These are phyloP conservation scores for Pichia cabralensis DNA, from an alignment of 805 yeast genomes.

Conservation along the genomic window DNA sequence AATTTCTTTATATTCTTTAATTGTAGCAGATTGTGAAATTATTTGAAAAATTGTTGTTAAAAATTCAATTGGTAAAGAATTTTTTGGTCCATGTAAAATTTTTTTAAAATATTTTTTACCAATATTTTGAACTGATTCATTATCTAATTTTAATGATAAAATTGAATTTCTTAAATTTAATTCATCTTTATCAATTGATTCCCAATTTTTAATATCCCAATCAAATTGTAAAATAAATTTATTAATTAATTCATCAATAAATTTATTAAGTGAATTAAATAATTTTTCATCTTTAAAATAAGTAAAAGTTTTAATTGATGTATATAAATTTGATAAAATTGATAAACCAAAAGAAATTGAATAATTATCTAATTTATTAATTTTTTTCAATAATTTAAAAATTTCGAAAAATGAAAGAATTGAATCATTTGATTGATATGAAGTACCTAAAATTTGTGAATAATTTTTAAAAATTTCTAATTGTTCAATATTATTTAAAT, in stretches of 20 bases:
- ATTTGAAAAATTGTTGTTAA: constrained; percentile 33
- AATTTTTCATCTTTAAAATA: constrained; percentile 13
- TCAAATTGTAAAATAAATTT: constrained; percentile 23
- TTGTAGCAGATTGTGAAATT: constrained; percentile 17
- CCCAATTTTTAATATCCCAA: constrained; percentile 28
- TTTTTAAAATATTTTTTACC: constrained; percentile 36
- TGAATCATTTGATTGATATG: constrained; percentile 22
- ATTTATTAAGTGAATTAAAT: constrained; percentile 7
- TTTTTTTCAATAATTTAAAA: constrained; percentile 20
- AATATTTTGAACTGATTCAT: constrained; percentile 23
- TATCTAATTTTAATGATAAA: constrained; percentile 29
- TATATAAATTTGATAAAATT: constrained; percentile 24
- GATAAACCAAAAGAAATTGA: constrained; percentile 30
- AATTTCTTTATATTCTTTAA: constrained; percentile 52
- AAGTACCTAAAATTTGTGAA: constrained; percentile 29
- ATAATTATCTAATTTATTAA: constrained; percentile 20
- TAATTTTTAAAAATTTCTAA: constrained; percentile 31
- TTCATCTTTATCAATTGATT: constrained; percentile 26
- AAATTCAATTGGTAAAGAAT: constrained; percentile 42
- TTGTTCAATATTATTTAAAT: constrained; percentile 25
- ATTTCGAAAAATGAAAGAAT: constrained; percentile 27
- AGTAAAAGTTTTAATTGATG: constrained; percentile 18
- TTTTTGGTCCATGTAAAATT: constrained; percentile 42
- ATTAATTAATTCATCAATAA: constrained; percentile 12
- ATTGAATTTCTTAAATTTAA: constrained; percentile 34